Conservation (phyloP, 1,284 basidiomycete species). For the Heterobasidion irregulare region DNA sequence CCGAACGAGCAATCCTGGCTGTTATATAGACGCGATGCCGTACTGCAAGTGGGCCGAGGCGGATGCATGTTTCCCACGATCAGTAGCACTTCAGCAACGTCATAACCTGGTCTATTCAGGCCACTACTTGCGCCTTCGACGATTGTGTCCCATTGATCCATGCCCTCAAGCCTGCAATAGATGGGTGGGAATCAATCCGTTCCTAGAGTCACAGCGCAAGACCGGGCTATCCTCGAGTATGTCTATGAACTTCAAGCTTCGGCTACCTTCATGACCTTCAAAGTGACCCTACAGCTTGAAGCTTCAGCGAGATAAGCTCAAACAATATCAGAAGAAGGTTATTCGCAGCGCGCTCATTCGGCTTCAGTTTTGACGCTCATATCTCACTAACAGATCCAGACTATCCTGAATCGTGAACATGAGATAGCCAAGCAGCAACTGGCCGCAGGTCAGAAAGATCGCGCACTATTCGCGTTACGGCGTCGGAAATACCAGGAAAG, state of each 20-base stretch:
- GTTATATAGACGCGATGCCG: no score
- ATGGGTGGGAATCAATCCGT: slow-evolving; percentile 75
- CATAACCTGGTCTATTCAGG: no score
- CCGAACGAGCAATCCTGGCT: no score
- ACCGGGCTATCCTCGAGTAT: slow-evolving; percentile 91
- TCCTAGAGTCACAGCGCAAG: slow-evolving; percentile 89
- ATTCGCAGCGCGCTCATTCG: not conserved
- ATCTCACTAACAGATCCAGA: slow-evolving; percentile 64
- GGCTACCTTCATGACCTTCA: slow-evolving; percentile 14
- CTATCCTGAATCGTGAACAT: slow-evolving; percentile 80
- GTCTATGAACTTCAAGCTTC: slow-evolving; percentile 18
- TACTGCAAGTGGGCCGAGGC: no score
- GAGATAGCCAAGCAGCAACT: slow-evolving; percentile 84
- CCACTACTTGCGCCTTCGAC: no score
- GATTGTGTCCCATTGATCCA: not conserved
- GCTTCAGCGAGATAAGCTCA: slow-evolving; percentile 90
- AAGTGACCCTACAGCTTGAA: slow-evolving; percentile 57
- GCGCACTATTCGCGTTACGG: slow-evolving; percentile 81
- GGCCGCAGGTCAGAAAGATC: slow-evolving; percentile 75
- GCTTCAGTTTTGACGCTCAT: not conserved
- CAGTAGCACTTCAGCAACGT: no score
- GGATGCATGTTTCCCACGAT: no score
- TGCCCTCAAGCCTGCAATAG: slow-evolving; percentile 1
- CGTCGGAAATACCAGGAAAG: slow-evolving; percentile 92
- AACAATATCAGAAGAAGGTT: slow-evolving; percentile 92